Base-by-base conservation (phyloP, 2,329 filamentous ascomycete genomes). In the Pseudogymnoascus sp. region DNA sequence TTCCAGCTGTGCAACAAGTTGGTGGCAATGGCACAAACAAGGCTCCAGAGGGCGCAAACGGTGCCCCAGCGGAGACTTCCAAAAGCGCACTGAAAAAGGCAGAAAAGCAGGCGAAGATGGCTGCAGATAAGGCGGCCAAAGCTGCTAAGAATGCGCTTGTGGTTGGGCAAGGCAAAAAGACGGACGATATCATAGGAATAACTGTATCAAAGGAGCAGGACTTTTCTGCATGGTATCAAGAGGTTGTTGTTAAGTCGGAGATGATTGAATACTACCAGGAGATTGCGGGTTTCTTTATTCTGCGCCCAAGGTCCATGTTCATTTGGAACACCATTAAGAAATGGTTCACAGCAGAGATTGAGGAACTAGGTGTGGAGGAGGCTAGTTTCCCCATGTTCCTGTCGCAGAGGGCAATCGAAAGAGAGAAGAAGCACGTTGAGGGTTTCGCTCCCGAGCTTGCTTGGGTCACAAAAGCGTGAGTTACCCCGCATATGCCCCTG, bases 371-470 rank as follows among this genome's bases (percentile, higher is more conserved):
- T 61, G 93, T 97, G 61, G 90, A 94, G 75, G 95, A 99, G 79
- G 89, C 90, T 73, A 96, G 91, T 74, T 99, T 99, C 76, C 94
- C 94, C 63, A 88, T 99, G 74, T 99, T 97, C 77, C 84, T 99
- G 66, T 96, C 91, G 16, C 81, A 90, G 71, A 95, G 95, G 76
- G 95, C 95, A 28, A 41, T 62, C 20, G 71, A 73, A 64, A 72
- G 72, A 64, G 87, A 97, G 76, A 97, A 97, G 82, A 90, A 94
- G 70, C 94, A 99, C 74, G 89, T 99, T 64, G 93, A 99, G 75
- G 94, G 94, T n/a, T 99, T 99, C 74, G 94, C 94, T 59, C 92
- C 94, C 34, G 90, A 94, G 75, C 82, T 94, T 67, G 90, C 90
- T 61, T 94, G 90, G 90, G 90, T 94, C 28, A 94, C 90, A 59